Evolutionary conservation across 495 filamentous ascomycete species (phyloP).

Genomic region (Coniosporium apollinis): DNA sequence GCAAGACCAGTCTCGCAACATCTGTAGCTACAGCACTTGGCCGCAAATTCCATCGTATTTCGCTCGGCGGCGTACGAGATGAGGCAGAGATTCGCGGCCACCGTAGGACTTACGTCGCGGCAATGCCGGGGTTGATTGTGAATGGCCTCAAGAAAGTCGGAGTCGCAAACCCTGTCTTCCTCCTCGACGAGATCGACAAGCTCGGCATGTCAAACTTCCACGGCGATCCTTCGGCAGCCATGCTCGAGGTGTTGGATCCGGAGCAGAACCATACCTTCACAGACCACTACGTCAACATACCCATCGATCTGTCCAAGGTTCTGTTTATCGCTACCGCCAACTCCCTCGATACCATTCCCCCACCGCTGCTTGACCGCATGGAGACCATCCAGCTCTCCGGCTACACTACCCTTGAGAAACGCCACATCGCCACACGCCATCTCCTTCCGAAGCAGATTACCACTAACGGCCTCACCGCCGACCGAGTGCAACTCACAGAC

Average conservation of each 20-base stretch:
- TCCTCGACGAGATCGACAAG: conserved; percentile 98
- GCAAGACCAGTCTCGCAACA: conserved; percentile 91
- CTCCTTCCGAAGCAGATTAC: conserved; percentile 86
- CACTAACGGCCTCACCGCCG: conserved; percentile 56
- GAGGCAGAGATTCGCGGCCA: conserved; percentile 97
- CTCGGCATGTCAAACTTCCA: conserved; percentile 83
- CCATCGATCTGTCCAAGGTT: conserved; percentile 89
- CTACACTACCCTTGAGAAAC: conserved; percentile 97
- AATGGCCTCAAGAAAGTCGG: conserved; percentile 92
- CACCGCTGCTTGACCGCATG: conserved; percentile 92
- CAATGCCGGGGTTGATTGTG: conserved; percentile 93
- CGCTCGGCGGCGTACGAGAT: conserved; percentile 86
- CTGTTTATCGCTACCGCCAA: conserved; percentile 99
- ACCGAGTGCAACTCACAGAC: conserved; percentile 57
- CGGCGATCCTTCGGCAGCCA: conserved; percentile 93
- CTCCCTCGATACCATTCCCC: conserved; percentile 83
- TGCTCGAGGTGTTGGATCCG: conserved; percentile 96
- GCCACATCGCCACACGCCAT: conserved; percentile 85
- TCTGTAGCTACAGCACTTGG: conserved; percentile 84
- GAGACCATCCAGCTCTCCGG: conserved; percentile 83
- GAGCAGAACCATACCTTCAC: conserved; percentile 93
- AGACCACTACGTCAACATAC: conserved; percentile 94
- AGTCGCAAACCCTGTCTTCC: conserved; percentile 87
- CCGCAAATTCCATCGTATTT: conserved; percentile 93
- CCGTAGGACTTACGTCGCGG: conserved; percentile 90